Evolutionary conservation across 2,329 filamentous ascomycete genomes (phyloP).

Genomic region (Stagonosporopsis vannaccii): DNA sequence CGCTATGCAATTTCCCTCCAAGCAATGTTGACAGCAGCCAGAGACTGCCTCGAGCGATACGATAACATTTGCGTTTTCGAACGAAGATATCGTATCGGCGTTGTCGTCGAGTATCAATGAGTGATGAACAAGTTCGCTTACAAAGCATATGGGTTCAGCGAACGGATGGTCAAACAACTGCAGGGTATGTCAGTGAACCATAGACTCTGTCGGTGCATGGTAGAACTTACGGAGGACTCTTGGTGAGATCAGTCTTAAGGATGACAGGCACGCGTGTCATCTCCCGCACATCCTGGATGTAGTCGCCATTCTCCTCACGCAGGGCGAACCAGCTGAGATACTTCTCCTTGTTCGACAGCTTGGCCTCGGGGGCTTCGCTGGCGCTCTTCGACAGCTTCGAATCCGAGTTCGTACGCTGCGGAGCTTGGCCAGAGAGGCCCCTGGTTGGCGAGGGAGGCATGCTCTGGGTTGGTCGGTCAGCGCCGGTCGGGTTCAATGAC

Average conservation of each 20-base stretch:
- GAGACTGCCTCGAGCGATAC: constrained; percentile 1
- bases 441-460: constrained; percentile 90
- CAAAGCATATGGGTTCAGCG: constrained; percentile 78
- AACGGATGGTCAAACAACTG: constrained; percentile 84
- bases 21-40: constrained; percentile 33
- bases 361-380: constrained; percentile 76
- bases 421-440: constrained; percentile 70
- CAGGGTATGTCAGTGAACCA: constrained; percentile 24
- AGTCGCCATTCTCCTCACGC: constrained; percentile 90
- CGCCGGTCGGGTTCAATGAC: constrained; percentile 70
- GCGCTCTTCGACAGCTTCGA: constrained; percentile 79
- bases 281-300: constrained; percentile 97
- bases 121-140: constrained; percentile 34
- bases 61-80: constrained; percentile 1
- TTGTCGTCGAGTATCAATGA: constrained; percentile 1
- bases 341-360: constrained; percentile 92
- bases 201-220: neutral
- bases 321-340: constrained; percentile 90
- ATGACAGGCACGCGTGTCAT: constrained; percentile 98
- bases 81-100: constrained; percentile 1
- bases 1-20: constrained; percentile 44
- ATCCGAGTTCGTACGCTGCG: constrained; percentile 91
- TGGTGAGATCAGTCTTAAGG: constrained; percentile 95
- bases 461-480: constrained; percentile 89
- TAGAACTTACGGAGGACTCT: constrained; percentile 95